Percentiles rank a stretch among this genome's conserved stretches.
These are phyloP conservation scores for Paecilomyces variotii DNA, from an alignment of 2,329 filamentous ascomycete genomes.

Conservation along the genomic window DNA sequence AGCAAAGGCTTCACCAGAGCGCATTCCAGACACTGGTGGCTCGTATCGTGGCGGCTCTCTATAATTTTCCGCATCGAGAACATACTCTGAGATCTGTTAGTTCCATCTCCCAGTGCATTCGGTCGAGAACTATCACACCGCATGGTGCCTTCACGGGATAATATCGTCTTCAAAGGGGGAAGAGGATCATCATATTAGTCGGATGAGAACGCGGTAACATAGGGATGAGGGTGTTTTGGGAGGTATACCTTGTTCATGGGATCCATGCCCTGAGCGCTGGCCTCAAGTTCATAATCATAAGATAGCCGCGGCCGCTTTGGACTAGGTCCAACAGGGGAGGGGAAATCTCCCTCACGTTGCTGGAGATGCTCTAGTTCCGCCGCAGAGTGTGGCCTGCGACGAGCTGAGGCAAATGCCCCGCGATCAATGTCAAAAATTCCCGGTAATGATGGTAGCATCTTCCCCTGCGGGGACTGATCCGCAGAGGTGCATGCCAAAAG, in stretches of 20 bases:
- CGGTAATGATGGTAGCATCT: background rate
- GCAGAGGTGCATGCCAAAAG: background rate
- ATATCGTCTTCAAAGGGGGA: background rate
- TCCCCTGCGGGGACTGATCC: background rate
- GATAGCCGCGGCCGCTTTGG: constrained; percentile 1
- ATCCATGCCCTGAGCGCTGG: background rate
- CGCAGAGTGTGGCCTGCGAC: background rate
- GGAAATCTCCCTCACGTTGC: background rate
- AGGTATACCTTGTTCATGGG: background rate
- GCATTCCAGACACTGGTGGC: constrained; percentile 6
- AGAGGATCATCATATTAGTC: background rate
- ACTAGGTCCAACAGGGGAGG: background rate
- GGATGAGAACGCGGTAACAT: background rate
- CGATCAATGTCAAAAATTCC: background rate
- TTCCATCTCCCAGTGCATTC: background rate
- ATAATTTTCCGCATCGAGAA: background rate
- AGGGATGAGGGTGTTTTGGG: background rate
- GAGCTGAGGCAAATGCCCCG: background rate
- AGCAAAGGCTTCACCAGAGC: constrained; percentile 8
- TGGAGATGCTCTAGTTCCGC: background rate
- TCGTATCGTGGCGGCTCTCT: background rate
- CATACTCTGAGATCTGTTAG: background rate
- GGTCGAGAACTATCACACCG: background rate
- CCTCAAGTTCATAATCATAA: background rate
- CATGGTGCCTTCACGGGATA: background rate